Percentiles rank a stretch among this genome's conserved stretches.
Conservation (phyloP, 495 filamentous ascomycete genomes). For the Hypoxylon crocopeplum region DNA sequence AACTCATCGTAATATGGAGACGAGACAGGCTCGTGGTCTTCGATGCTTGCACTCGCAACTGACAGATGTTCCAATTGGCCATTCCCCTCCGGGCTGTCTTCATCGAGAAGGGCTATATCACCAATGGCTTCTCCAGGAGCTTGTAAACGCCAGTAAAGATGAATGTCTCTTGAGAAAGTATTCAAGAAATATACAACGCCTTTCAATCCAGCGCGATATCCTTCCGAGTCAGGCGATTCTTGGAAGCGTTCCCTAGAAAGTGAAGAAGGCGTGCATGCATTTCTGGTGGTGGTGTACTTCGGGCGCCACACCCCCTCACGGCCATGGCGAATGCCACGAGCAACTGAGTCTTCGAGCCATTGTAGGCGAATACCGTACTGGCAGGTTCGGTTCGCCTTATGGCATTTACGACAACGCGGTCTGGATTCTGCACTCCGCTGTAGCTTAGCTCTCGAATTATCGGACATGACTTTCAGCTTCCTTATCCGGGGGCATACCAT, state of each 20-base stretch:
- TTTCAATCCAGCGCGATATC: conserved; percentile 3
- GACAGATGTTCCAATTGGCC: background rate
- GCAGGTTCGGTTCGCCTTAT: conserved; percentile 4
- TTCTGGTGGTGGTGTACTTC: background rate
- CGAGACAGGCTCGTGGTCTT: no score
- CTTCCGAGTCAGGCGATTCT: conserved; percentile 2
- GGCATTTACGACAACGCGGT: conserved; percentile 9
- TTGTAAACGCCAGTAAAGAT: background rate
- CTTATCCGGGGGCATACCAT: conserved; percentile 4
- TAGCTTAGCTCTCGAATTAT: background rate
- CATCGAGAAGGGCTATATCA: background rate
- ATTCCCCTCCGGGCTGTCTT: background rate
- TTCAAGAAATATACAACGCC: conserved; percentile 6
- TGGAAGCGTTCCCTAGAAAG: background rate
- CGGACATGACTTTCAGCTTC: background rate
- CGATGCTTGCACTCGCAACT: background rate
- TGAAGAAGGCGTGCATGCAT: background rate
- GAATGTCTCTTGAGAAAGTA: background rate
- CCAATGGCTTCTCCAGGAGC: background rate
- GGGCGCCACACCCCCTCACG: conserved; percentile 5
- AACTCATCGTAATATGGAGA: no score
- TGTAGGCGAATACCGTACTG: conserved; percentile 10
- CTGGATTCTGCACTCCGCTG: conserved; percentile 4
- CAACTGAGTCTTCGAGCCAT: conserved; percentile 4
- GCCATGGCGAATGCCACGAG: conserved; percentile 9